Conservation (phyloP, 164 flowering plant species). For the Magnolia kwangsiensis region DNA sequence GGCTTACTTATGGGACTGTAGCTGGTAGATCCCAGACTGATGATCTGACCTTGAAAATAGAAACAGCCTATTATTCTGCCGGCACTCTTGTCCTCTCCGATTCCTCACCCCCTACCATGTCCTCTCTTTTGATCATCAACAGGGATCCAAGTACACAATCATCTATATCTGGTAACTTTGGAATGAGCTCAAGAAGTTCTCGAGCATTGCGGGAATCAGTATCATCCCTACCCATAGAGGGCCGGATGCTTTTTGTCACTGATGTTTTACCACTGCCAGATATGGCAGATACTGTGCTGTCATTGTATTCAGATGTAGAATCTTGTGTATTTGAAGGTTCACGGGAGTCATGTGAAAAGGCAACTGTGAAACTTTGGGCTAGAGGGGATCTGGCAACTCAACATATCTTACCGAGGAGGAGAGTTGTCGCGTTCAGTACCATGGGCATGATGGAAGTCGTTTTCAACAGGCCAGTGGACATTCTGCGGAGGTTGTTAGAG, state of each 20-base stretch:
- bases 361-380: constrained; percentile 75
- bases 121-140: constrained; percentile 78
- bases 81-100: constrained; percentile 90
- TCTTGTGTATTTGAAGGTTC: constrained; percentile 48
- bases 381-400: constrained; percentile 86
- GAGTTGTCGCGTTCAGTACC: constrained; percentile 77
- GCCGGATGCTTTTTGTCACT: constrained; percentile 89
- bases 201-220: constrained; percentile 81
- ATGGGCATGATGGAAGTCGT: constrained; percentile 96
- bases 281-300: constrained; percentile 61
- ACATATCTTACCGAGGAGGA: constrained; percentile 86
- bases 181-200: constrained; percentile 50
- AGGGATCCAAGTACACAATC: constrained; percentile 70
- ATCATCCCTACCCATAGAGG: constrained; percentile 81
- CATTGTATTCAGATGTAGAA: constrained; percentile 75
- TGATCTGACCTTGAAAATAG: constrained; percentile 79
- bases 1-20: constrained; percentile 77
- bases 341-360: constrained; percentile 62
- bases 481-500: constrained; percentile 74
- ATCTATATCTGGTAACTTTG: constrained; percentile 42
- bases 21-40: constrained; percentile 73
- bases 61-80: constrained; percentile 73
- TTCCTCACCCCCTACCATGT: constrained; percentile 72
- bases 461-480: constrained; percentile 91
- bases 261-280: constrained; percentile 77